Base-by-base conservation (phyloP, 139 green algal species). In the Coccomyxa sp. region DNA sequence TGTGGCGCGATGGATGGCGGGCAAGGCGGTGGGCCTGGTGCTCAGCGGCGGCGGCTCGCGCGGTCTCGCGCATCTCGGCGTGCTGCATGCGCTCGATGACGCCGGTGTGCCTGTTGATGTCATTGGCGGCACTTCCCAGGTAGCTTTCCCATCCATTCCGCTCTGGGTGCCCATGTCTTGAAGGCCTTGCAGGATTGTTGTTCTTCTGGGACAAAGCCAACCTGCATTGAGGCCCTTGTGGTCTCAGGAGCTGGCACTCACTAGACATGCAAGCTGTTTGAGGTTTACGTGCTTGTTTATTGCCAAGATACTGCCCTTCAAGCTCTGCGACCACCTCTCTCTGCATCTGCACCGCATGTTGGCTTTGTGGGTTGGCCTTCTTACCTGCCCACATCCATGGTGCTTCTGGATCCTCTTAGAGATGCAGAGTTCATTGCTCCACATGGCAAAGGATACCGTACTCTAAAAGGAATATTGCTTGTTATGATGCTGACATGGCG, bases 51-150 rank as follows among this genome's bases (percentile, higher is more conserved):
- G 91, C 25, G 91, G 90, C 60, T 88, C 83, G 51, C 75, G 89
- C 27, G 92, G 92, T 15, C 85, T 96, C 38, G 92, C 91, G 17
- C 92, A 96, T 80, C 87, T 95, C 77, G 93, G 93, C 21, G 91
- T 94, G 76, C 85, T 96, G 68, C 88, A 85, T 60, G 93, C 93
- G 60, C 88, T 96, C 77, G 89, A 95, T 38, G 91, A 95, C 67
- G 83, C 86, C 13, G 93, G 93, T 0, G 84, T 95, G 57, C 90
- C 92, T n/a, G 83, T 95, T 13, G 93, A 95, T 79, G 87, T 91
- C 58, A 87, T 95, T 30, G 93, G 92, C 25, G 93, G 93, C 77
- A 95, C 93, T 58, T 90, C 83, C 38, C 92, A 96, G 88, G 86
- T 87, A 27, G n/a, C 17, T 38, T 51, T 51, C 38, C 38, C 38